phyloP scores from a whole-genome alignment of 169 alveolate genomes.

The Eimeria acervulina region DNA sequence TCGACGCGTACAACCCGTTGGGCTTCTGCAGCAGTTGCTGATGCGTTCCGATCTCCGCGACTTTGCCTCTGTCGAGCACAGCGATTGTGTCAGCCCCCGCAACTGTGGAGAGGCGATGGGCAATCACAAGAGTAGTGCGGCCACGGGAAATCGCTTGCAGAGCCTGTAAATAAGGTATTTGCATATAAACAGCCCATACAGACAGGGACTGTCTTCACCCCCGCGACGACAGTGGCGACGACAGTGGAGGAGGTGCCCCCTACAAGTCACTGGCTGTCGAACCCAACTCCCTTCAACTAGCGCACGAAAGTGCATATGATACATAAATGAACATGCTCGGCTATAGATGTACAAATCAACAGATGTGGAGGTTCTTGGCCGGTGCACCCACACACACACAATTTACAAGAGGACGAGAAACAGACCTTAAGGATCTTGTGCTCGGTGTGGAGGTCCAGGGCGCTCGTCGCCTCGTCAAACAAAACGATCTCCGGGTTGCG shows the following conservation, averaged over 20 bases:
- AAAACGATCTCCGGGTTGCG: conserved; percentile 96
- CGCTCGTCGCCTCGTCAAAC: conserved; percentile 99
- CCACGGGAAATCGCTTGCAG: conserved; percentile 86
- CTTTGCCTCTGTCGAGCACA: conserved; percentile 83
- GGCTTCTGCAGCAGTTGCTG: conserved; percentile 77
- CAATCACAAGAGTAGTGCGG: conserved; percentile 94
- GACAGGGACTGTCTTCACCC: neutral
- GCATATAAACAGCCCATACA: neutral
- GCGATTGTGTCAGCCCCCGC: conserved; percentile 86
- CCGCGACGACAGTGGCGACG: neutral
- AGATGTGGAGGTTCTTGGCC: neutral
- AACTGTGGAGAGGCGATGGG: conserved; percentile 96
- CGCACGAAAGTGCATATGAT: neutral
- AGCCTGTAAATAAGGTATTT: conserved; percentile 18
- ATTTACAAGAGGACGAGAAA: neutral
- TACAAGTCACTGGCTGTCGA: neutral
- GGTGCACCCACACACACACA: conserved; percentile 68
- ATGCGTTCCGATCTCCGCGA: conserved; percentile 86
- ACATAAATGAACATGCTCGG: neutral
- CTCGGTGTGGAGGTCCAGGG: conserved; percentile 96
- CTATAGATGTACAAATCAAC: neutral
- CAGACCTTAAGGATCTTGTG: conserved; percentile 88
- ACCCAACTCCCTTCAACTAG: neutral
- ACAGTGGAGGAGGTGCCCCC: neutral
- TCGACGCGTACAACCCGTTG: conserved; percentile 66